Evolutionary conservation across 2,329 filamentous ascomycete species (phyloP), one percentile per base, ranked within the genome.

Genomic region (Cladosporium sp.): DNA sequence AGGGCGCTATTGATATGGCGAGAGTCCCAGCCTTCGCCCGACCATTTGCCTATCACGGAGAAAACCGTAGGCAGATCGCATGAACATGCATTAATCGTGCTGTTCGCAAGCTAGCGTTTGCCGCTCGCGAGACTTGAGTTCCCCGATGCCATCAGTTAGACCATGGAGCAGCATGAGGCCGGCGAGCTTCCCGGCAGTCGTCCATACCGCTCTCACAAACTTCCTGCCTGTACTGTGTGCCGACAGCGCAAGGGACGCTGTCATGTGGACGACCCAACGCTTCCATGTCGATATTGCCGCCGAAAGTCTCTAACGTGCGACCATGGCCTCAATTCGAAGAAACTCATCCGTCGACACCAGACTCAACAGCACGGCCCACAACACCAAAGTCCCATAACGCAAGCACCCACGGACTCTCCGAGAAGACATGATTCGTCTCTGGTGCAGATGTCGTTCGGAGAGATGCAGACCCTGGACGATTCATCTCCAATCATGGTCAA

Each of bases 401-500:
- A 9, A 9, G 35, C n/a, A 9, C 6, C 35, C n/a, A 14, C 35
- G 8, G 4, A n/a, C 10, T 13, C 10, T 38, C 22, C 22, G 5
- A 28, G 22, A 28, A 28, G 35, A 9, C 8, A 14, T 14, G 35
- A 35, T 35, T 11, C 34, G 34, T 11, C 34, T 35, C 34, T 35
- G 34, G 34, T n/a, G 16, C 35, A 9, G 35, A 38, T 14, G n/a
- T n/a, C 10, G 10, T 14, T 14, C 16, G 8, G 35, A 4, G 10
- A 9, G n/a, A 14, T 9, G 8, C 8, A 14, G 8, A n/a, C 35
- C 2, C 10, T n/a, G 19, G 32, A 16, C 14, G 42, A 52, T n/a
- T 44, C 34, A 11, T 52, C 49, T 2, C 19, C 42, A 3, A 22
- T 52, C 61, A 68, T 72, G 50, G 58, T 73, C 18, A 68, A 68